Percentiles rank a stretch among this genome's conserved stretches.
phyloP scores from a whole-genome alignment of 1,284 basidiomycete species.

The Trichosporon sp. region DNA sequence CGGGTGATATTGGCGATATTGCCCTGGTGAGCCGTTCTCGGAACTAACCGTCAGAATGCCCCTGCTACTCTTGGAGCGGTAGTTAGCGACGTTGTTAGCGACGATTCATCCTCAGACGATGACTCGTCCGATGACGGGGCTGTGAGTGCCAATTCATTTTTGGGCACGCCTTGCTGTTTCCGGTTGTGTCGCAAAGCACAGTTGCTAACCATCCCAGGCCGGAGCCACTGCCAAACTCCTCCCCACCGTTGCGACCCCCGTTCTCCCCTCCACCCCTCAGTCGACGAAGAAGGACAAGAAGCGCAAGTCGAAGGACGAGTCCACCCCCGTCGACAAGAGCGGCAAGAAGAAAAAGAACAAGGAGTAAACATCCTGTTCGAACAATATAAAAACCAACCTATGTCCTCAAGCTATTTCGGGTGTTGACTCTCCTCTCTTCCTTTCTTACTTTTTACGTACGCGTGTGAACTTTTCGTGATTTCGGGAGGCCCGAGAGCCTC shows the following conservation, averaged over 20 bases:
- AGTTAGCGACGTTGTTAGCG: slow-evolving; percentile 7
- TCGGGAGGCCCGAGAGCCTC: neutral
- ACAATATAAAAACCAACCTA: neutral
- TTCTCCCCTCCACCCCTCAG: slow-evolving; percentile 31
- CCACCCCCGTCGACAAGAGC: neutral
- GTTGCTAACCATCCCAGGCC: slow-evolving; percentile 3
- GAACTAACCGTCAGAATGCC: slow-evolving; percentile 19
- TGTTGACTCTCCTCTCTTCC: slow-evolving; percentile 7
- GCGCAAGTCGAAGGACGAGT: slow-evolving; percentile 17
- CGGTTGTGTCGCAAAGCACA: neutral
- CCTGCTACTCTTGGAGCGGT: slow-evolving; percentile 21
- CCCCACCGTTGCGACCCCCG: slow-evolving; percentile 30
- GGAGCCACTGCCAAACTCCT: slow-evolving; percentile 17
- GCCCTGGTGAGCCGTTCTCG: slow-evolving; percentile 19
- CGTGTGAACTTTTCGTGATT: neutral
- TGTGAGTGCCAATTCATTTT: neutral
- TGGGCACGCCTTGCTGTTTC: slow-evolving; percentile 14
- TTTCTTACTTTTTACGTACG: neutral
- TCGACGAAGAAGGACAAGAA: slow-evolving; percentile 42
- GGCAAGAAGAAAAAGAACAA: slow-evolving; percentile 25
- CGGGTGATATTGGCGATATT: slow-evolving; percentile 8
- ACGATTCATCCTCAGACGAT: slow-evolving; percentile 30
- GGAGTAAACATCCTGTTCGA: neutral
- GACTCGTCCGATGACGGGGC: slow-evolving; percentile 20
- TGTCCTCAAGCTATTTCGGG: slow-evolving; percentile 14